Evolutionary conservation across 345 rosid species (phyloP).

Genomic region (Excoecaria agallocha): DNA sequence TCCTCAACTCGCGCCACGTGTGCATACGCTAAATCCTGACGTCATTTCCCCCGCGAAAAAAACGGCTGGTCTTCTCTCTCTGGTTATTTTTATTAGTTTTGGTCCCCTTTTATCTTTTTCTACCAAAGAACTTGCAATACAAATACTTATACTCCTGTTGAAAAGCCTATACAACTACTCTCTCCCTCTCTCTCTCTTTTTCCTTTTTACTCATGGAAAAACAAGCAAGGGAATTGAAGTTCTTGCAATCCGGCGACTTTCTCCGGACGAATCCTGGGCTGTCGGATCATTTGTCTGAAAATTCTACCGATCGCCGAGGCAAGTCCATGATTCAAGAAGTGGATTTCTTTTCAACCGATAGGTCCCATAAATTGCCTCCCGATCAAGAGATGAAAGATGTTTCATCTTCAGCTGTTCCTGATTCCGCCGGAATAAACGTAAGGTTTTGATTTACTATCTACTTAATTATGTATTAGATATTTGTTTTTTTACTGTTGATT

Average conservation of each 20-base stretch:
- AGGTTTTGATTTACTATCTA: slow-evolving; percentile 20
- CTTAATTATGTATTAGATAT: not conserved
- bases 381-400: slow-evolving; percentile 23
- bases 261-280: slow-evolving; percentile 22
- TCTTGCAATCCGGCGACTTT: slow-evolving; percentile 54
- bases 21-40: slow-evolving; percentile 16
- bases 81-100: slow-evolving; percentile 18
- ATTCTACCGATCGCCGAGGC: slow-evolving; percentile 18
- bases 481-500: not conserved
- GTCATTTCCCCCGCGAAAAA: slow-evolving; percentile 33
- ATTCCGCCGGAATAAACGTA: slow-evolving; percentile 48
- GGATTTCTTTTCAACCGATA: slow-evolving; percentile 67
- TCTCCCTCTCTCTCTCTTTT: slow-evolving; percentile 3
- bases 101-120: slow-evolving; percentile 16
- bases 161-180: slow-evolving; percentile 4
- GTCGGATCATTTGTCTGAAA: slow-evolving; percentile 21
- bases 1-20: slow-evolving; percentile 14
- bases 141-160: slow-evolving; percentile 13
- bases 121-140: slow-evolving; percentile 1
- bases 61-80: slow-evolving; percentile 43
- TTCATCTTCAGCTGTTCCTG: slow-evolving; percentile 29
- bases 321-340: slow-evolving; percentile 55
- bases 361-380: not conserved
- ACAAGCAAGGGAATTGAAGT: slow-evolving; percentile 50
- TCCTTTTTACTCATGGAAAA: slow-evolving; percentile 51